phyloP scores from a whole-genome alignment of 192 early-diverging fungal genomes.

The Anaeromyces robustus region DNA sequence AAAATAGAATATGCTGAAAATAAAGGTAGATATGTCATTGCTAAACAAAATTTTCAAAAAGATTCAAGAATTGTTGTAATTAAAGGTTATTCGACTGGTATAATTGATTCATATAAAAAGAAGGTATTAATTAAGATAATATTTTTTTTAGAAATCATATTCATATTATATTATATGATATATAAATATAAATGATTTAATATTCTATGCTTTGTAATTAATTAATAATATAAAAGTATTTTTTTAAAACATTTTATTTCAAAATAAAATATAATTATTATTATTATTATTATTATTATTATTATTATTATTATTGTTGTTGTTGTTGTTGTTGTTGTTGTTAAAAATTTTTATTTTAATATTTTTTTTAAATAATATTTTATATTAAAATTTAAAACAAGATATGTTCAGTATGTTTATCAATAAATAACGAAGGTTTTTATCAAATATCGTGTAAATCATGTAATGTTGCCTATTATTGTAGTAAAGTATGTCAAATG shows the following conservation, averaged over 20 bases:
- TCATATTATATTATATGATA: too few species aligned
- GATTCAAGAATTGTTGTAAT: neutral
- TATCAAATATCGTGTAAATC: neutral
- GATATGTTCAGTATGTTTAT: neutral
- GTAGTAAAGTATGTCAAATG: neutral
- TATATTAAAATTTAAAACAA: neutral
- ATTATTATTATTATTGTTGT: too few species aligned
- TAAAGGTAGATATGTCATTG: neutral
- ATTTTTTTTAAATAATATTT: too few species aligned
- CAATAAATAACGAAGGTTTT: neutral
- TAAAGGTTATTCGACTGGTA: neutral
- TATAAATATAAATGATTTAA: too few species aligned
- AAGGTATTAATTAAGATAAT: neutral
- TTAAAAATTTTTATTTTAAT: too few species aligned
- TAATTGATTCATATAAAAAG: neutral
- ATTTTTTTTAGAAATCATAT: too few species aligned
- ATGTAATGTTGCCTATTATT: neutral
- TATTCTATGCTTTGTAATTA: too few species aligned
- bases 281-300: too few species aligned
- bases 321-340: too few species aligned
- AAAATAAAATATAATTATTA: too few species aligned
- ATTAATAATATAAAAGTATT: too few species aligned
- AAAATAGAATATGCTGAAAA: neutral
- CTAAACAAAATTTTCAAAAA: neutral
- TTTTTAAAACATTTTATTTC: too few species aligned